phyloP scores from a whole-genome alignment of 495 filamentous ascomycete species.

The Beverwykella pulmonaria region DNA sequence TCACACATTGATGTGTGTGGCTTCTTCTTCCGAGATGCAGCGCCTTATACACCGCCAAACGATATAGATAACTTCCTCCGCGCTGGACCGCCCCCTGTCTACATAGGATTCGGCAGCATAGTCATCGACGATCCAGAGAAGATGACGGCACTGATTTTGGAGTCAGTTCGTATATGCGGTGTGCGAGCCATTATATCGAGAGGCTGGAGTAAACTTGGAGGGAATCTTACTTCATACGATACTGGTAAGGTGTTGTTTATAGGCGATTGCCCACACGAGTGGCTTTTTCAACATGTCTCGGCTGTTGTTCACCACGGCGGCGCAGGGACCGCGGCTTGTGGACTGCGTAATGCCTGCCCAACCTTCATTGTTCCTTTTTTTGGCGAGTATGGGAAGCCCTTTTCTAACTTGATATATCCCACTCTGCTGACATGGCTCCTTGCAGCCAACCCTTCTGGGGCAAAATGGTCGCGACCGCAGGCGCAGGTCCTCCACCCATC shows the following conservation, averaged over 20 bases:
- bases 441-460: conserved; percentile 65
- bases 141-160: conserved; percentile 80
- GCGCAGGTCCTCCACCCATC: conserved; percentile 73
- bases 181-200: conserved; percentile 76
- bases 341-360: conserved; percentile 67
- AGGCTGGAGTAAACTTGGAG: conserved; percentile 78
- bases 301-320: conserved; percentile 82
- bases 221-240: conserved; percentile 52
- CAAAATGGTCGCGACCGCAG: conserved; percentile 68
- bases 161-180: conserved; percentile 91
- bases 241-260: conserved; percentile 74
- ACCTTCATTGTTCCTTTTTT: conserved; percentile 84
- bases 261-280: conserved; percentile 79
- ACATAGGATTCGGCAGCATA: conserved; percentile 95
- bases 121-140: conserved; percentile 84
- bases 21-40: conserved; percentile 72
- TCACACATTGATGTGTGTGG: conserved; percentile 71
- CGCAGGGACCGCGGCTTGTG: conserved; percentile 78
- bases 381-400: conserved; percentile 56
- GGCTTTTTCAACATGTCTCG: conserved; percentile 76
- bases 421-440: not conserved
- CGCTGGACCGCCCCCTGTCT: conserved; percentile 74
- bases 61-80: conserved; percentile 67
- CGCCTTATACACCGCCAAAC: conserved; percentile 63
- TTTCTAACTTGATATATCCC: not conserved